These are phyloP conservation scores for Cercospora zeae-maydis DNA, from an alignment of 2,329 filamentous ascomycete genomes.

Conservation along the genomic window DNA sequence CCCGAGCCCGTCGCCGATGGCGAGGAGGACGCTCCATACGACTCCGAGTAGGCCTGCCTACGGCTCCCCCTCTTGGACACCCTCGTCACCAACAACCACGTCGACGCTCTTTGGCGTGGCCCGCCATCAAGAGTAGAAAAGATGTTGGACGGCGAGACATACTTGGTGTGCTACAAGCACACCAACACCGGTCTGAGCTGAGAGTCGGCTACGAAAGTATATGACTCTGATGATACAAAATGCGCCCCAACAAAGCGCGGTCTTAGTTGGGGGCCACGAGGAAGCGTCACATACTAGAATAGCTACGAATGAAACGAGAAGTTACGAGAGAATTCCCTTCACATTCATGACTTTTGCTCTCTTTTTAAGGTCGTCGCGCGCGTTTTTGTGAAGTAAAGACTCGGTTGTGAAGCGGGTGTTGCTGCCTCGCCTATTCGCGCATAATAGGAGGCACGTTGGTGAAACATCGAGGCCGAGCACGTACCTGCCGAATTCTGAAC, in stretches of 20 bases:
- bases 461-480: not conserved
- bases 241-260: not conserved
- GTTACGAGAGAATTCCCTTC: not conserved
- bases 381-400: not conserved
- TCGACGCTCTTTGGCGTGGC: not conserved
- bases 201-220: not conserved
- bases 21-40: not conserved
- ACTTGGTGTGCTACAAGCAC: not conserved
- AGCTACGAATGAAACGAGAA: not conserved
- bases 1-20: not conserved
- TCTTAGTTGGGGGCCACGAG: not conserved
- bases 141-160: not conserved
- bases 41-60: not conserved
- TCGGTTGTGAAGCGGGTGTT: not conserved
- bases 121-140: not conserved
- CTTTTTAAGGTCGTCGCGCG: not conserved
- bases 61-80: not conserved
- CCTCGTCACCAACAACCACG: not conserved
- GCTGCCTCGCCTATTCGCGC: not conserved
- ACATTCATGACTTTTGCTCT: not conserved
- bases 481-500: not conserved
- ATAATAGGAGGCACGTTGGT: not conserved
- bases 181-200: not conserved
- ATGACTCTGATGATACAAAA: not conserved
- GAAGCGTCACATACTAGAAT: not conserved